A percentile compares a stretch with the other conserved stretches of the same genome.
These are phyloP conservation scores for Podosphaera aphanis DNA, from an alignment of 2,329 filamentous ascomycete genomes.

Conservation along the genomic window DNA sequence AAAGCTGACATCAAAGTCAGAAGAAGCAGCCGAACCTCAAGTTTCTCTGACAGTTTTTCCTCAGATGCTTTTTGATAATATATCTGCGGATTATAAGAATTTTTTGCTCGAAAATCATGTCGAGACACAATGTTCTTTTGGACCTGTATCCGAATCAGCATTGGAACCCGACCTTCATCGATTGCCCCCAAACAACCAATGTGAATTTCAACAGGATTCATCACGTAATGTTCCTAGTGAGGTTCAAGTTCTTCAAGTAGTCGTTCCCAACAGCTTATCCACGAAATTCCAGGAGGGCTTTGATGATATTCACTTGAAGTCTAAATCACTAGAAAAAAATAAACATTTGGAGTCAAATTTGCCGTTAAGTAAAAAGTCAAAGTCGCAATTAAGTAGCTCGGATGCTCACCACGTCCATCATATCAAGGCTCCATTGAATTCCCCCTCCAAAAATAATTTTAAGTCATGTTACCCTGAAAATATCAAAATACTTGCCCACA, in stretches of 20 bases:
- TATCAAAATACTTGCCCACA: neutral
- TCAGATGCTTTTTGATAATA: constrained; percentile 14
- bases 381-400: neutral
- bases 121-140: neutral
- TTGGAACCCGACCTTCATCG: neutral
- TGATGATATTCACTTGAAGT: neutral
- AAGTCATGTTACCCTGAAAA: neutral
- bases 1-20: constrained; percentile 7
- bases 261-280: neutral
- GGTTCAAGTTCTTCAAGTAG: neutral
- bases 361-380: too few species aligned
- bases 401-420: neutral
- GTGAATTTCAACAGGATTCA: neutral
- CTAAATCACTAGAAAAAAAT: neutral
- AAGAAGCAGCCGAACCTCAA: constrained; percentile 4
- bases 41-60: constrained; percentile 14
- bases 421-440: neutral
- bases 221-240: neutral
- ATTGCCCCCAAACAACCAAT: neutral
- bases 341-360: neutral
- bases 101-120: constrained; percentile 6
- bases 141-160: neutral
- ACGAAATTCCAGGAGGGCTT: neutral
- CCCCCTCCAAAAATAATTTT: neutral
- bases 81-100: constrained; percentile 11